phyloP scores from a whole-genome alignment of 192 early-diverging fungal species.

The Linderina pennispora region DNA sequence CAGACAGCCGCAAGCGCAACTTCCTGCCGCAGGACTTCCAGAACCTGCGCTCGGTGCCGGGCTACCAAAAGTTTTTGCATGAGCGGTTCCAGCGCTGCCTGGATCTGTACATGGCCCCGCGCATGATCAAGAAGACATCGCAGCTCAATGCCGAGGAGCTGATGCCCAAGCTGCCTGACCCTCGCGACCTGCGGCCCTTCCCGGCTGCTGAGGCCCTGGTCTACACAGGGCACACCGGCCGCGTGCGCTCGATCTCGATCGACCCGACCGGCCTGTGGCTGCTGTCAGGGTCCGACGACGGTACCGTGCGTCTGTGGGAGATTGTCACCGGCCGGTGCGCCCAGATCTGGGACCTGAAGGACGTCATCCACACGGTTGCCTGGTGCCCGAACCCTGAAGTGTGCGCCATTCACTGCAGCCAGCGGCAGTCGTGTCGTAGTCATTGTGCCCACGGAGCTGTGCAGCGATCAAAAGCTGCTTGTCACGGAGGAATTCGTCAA shows the following conservation, averaged over 20 bases:
- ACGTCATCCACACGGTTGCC: constrained; percentile 62
- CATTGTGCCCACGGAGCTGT: constrained; percentile 46
- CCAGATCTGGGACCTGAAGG: constrained; percentile 65
- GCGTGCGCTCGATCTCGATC: constrained; percentile 77
- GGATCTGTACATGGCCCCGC: constrained; percentile 94
- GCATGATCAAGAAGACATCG: constrained; percentile 78
- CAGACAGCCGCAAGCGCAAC: constrained; percentile 64
- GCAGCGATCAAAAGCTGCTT: constrained; percentile 23
- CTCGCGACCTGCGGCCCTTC: constrained; percentile 93
- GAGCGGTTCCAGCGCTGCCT: constrained; percentile 96
- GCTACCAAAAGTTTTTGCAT: constrained; percentile 83
- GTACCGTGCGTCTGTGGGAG: constrained; percentile 88
- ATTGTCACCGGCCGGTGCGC: constrained; percentile 83
- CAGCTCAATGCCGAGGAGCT: constrained; percentile 88
- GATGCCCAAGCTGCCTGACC: constrained; percentile 92
- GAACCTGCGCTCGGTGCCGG: constrained; percentile 79
- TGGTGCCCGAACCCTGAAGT: constrained; percentile 87
- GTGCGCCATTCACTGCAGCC: constrained; percentile 72
- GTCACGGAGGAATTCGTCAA: constrained; percentile 38
- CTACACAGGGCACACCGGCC: constrained; percentile 75
- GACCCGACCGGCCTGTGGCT: constrained; percentile 92
- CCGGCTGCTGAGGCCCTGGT: constrained; percentile 72
- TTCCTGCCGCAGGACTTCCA: constrained; percentile 56
- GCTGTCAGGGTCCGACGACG: constrained; percentile 86
- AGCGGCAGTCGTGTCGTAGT: constrained; percentile 55